Evolutionary conservation across 805 yeast genomes (phyloP), one percentile per base, ranked within the genome.

Genomic region (Candida michaelii): DNA sequence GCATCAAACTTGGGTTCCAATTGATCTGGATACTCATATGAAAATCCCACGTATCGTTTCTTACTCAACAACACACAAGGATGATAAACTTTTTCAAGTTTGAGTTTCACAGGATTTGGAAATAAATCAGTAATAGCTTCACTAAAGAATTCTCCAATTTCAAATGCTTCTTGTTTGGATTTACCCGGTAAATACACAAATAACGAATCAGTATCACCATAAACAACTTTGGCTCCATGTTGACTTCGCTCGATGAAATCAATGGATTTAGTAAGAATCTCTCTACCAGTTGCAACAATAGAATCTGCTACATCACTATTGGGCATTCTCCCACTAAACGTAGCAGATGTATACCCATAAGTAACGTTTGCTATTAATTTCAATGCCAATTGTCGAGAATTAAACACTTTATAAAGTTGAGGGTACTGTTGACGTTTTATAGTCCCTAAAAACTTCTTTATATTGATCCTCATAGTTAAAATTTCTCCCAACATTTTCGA

Each of bases 261-360:
- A 19, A 89, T 82, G 0, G 97, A 84, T 39, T 73, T 72, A 40
- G 81, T 82, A 38, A 93, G 65, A 0, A 89, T 84, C 60, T 91
- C 97, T 41, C 98, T 69, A 0, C 93, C 99, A 0, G 93, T 82
- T 16, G 89, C 80, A 1, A 93, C 99, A 58, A 93, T 88, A 10
- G 95, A 85, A 64, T 93, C 99, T 0, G 99, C 96, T 23, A 93
- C 74, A 58, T 90, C 98, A 0, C 96, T 82, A 53, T 93, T 87
- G 0, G 99, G 98, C 99, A 93, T 93, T 48, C 99, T 69, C 0
- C 99, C 99, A 7, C 96, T 88, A 56, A 85, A 93, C 0, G 96
- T 80, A 0, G 99, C 99, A 0, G 97, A 85, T 0, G 97, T 76
- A 57, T 93, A 93, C 0, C 99, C 99, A 65, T 93, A 93, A 0